phyloP scores from a whole-genome alignment of 495 filamentous ascomycete genomes.

The Penicillium coprophilum region DNA sequence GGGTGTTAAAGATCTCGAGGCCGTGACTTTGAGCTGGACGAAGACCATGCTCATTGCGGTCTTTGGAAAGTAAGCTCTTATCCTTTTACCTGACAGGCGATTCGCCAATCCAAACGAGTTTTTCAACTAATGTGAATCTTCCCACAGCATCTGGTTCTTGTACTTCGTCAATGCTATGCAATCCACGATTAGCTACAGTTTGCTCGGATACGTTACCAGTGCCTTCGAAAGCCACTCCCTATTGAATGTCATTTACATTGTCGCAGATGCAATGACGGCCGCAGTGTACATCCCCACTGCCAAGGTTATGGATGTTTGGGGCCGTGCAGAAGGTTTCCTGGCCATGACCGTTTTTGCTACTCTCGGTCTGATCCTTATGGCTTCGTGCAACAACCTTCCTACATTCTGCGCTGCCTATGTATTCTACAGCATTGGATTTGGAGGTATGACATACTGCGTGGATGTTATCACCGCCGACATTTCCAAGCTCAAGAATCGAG shows the following conservation, averaged over 20 bases:
- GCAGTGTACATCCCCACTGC: slow-evolving; percentile 56
- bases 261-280: slow-evolving; percentile 44
- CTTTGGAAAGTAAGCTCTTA: slow-evolving; percentile 39
- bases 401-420: slow-evolving; percentile 51
- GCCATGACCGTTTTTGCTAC: slow-evolving; percentile 40
- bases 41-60: slow-evolving; percentile 37
- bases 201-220: slow-evolving; percentile 42
- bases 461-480: slow-evolving; percentile 61
- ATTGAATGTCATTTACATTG: slow-evolving; percentile 55
- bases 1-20: slow-evolving; percentile 48
- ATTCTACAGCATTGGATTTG: slow-evolving; percentile 54
- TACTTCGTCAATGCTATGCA: slow-evolving; percentile 51
- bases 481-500: slow-evolving; percentile 57
- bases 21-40: slow-evolving; percentile 45
- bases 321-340: slow-evolving; percentile 56
- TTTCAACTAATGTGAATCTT: slow-evolving; percentile 4
- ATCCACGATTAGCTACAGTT: slow-evolving; percentile 28
- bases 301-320: slow-evolving; percentile 68
- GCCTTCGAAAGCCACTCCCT: slow-evolving; percentile 59
- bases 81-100: background rate
- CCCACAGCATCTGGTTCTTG: slow-evolving; percentile 46
- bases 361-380: slow-evolving; percentile 49
- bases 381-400: slow-evolving; percentile 47
- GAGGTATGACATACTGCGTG: slow-evolving; percentile 54
- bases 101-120: background rate